Evolutionary conservation across 768 basidiomycete species (phyloP), one percentile per base, ranked within the genome.

Genomic region (Coprinopsis sp.): DNA sequence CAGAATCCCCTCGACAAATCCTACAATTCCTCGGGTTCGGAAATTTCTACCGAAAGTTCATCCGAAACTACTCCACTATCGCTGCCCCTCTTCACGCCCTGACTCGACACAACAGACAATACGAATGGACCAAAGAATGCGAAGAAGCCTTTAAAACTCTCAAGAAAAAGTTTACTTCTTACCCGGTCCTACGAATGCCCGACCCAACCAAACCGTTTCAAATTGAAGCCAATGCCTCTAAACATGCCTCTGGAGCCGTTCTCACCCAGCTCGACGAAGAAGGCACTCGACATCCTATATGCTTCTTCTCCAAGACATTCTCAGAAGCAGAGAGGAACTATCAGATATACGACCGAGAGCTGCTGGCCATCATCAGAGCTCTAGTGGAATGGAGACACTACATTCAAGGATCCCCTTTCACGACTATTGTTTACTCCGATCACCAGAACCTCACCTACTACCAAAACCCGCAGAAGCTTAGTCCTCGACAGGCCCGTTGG

Each of bases 311-410:
- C 10, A 31, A 31, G n/a, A 31, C 30, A 31, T n/a, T 31, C 30
- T 8, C 30, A 31, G n/a, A 31, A n/a, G n/a, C 30, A 31, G 10
- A 31, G 13, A 29, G 19, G 28, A 3, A 6, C 18, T 79, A 79
- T 52, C 61, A 70, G 16, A 64, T 65, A 24, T 60, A 72, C 44
- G 64, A 81, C 52, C 66, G 67, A 47, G 78, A 82, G 55, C 45
- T 79, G 0, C 62, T 78, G 2, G 71, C 74, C 0, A 72, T 79
- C 22, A 62, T 78, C n/a, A 25, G 57, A 23, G 61, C 63, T 0
- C 18, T 51, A 1, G 29, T 37, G 2, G 40, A 51, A 38, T 46
- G 38, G 45, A n/a, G 27, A 4, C 48, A 50, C 25, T 44, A 50
- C 6, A 16, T 50, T 6, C 14, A 29, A 7, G 42, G 33, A 2